Base-by-base conservation (phyloP, 768 basidiomycete genomes). In the Hypholoma fasciculare region DNA sequence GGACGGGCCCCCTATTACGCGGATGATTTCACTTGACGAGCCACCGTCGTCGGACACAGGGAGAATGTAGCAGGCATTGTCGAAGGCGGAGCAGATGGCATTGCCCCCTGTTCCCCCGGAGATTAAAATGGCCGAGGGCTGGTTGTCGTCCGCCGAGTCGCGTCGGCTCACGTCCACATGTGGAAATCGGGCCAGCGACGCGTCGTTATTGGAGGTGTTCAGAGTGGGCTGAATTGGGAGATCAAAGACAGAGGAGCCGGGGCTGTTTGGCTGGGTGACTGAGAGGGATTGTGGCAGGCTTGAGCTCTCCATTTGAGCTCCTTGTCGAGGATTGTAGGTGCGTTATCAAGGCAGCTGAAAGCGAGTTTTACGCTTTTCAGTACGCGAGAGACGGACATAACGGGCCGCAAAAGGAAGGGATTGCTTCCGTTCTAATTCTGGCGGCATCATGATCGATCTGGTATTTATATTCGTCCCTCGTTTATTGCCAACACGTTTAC, bases 11-110 rank as follows among this genome's bases (percentile, higher is more conserved):
- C 90, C 91, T 53, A 98, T 79, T 20, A 95, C 93, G 49, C 95
- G 86, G 52, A 95, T 92, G 52, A 96, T 96, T 77, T 97, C 95
- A 62, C 91, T 92, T 2, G 94, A 96, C 3, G 92, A 94, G 44
- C 96, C 96, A 1, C 96, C 96, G 70, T 98, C 94, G 68, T 98
- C 96, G 6, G 94, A 96, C 34, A 98, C 92, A 5, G 96, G 96
- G 36, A 98, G 78, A 23, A 95, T 87, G 67, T 95, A 94, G 66
- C 85, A 88, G 20, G 90, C 87, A 59, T 79, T 72, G 2, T 80
- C 81, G 67, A 98, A 97, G 2, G 94, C 92, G 40, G 89, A 78
- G 63, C 92, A 94, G 62, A 98, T 90, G 19, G 90, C 82, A 68
- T 98, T 98, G 49, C 94, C 93, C 42, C 95, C 95, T 36, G 94